phyloP scores from a whole-genome alignment of 805 yeast genomes.

The Lachancea waltii region DNA sequence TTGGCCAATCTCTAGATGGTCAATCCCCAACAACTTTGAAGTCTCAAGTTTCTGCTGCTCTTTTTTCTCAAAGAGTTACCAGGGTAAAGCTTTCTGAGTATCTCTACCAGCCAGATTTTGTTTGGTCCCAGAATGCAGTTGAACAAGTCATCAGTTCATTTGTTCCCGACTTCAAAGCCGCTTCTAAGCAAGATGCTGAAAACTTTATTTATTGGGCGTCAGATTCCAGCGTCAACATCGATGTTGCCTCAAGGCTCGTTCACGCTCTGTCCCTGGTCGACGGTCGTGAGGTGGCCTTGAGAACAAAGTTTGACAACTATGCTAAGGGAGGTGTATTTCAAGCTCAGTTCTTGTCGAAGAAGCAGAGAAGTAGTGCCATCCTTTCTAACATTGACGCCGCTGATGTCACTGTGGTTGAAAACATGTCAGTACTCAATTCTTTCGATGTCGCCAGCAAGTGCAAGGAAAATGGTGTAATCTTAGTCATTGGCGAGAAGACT shows the following conservation, averaged over 20 bases:
- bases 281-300: constrained; percentile 43
- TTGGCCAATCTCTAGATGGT: constrained; percentile 48
- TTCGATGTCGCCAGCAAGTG: constrained; percentile 61
- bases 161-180: constrained; percentile 12
- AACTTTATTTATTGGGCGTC: constrained; percentile 55
- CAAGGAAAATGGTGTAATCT: constrained; percentile 48
- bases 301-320: constrained; percentile 66
- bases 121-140: constrained; percentile 51
- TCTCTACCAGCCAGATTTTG: constrained; percentile 44
- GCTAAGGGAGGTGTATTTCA: constrained; percentile 70
- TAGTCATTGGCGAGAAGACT: constrained; percentile 35
- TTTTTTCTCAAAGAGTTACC: constrained; percentile 41
- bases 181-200: constrained; percentile 14
- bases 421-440: constrained; percentile 44
- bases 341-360: constrained; percentile 47
- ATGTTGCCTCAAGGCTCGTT: constrained; percentile 58
- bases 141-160: constrained; percentile 43
- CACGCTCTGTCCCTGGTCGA: constrained; percentile 63
- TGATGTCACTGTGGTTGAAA: constrained; percentile 59
- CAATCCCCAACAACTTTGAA: constrained; percentile 44
- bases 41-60: constrained; percentile 66
- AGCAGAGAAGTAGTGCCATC: constrained; percentile 15
- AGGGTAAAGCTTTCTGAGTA: constrained; percentile 44
- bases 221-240: constrained; percentile 52
- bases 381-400: constrained; percentile 46